Base-by-base conservation (phyloP, 805 yeast genomes). In the Metschnikowia noctiluminum region DNA sequence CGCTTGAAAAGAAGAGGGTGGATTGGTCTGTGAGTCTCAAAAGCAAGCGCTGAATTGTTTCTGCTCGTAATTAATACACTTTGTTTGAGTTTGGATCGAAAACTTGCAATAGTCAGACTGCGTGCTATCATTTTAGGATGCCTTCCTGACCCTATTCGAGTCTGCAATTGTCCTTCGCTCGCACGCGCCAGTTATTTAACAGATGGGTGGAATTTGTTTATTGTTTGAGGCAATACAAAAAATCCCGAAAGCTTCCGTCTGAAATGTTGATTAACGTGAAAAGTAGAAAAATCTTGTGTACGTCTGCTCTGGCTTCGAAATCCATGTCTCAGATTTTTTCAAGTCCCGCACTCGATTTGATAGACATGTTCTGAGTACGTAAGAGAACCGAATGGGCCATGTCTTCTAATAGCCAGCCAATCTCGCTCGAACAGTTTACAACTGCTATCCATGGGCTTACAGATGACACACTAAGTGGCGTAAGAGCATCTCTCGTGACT, bases 381-480 rank as follows among this genome's bases (percentile, higher is more conserved):
- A 21, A 21, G 21, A 21, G 4, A 21, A 21, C 21, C 21, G 21
- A 21, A 21, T 21, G 21, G 21, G 4, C 21, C 21, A 64, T 64
- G 68, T 62, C 68, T 21, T 40, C 55, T 1, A 49, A 38, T 30
- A 40, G 63, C 11, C 52, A 55, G 16, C 70, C 72, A 9, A 63
- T 66, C n/a, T 42, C 52, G 27, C 43, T 64, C 13, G 51, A 56
- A 2, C 82, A 82, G 50, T 82, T 82, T 59, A 65, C 56, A 13
- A 64, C 64, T 0, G 82, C 85, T 35, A 73, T 82, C n/a, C 73
- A 71, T 15, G 83, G 80, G 1, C 72, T 82, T 27, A 64, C 81
- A 0, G 79, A 76, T 38, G 77, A 68, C 61, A 64, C 56, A n/a
- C 38, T 61, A 3, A 21, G 37, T 26, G 37, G 52, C n/a, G 48